Conservation (phyloP, 192 early-diverging fungal species). For the Coemansia sp. region DNA sequence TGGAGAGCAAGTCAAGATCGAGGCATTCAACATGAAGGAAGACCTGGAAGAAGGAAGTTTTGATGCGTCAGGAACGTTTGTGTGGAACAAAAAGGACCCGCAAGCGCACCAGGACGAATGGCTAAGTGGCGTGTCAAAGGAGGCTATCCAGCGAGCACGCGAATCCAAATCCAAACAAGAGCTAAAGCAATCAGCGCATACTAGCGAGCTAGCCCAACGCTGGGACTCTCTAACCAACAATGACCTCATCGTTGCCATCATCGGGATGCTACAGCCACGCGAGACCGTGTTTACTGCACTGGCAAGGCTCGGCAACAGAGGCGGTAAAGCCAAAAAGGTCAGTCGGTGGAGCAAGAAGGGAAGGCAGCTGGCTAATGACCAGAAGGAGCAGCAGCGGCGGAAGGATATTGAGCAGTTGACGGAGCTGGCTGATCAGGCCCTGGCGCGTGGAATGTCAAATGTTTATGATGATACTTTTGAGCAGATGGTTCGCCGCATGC, state of each 20-base stretch:
- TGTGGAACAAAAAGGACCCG: conserved; percentile 66
- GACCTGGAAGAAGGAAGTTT: conserved; percentile 71
- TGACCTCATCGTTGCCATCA: conserved; percentile 57
- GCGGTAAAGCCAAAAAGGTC: conserved; percentile 6
- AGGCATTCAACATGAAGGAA: conserved; percentile 75
- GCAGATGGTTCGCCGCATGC: conserved; percentile 62
- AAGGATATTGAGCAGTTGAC: conserved; percentile 62
- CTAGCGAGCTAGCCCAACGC: conserved; percentile 19
- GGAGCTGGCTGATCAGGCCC: conserved; percentile 66
- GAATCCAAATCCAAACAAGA: conserved; percentile 51
- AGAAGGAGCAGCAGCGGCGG: conserved; percentile 42
- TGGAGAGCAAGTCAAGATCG: conserved; percentile 31
- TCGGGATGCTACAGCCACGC: conserved; percentile 58
- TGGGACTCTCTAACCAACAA: conserved; percentile 52
- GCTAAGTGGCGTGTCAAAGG: conserved; percentile 61
- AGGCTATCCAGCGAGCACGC: conserved; percentile 59
- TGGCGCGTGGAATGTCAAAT: conserved; percentile 64
- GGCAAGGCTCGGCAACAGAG: conserved; percentile 55
- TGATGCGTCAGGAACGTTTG: conserved; percentile 68
- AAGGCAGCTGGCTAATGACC: conserved; percentile 37
- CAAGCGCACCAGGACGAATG: conserved; percentile 70
- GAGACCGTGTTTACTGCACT: conserved; percentile 63
- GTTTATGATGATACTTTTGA: conserved; percentile 73
- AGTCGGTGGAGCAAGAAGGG: conserved; percentile 34
- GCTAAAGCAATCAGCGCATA: conserved; percentile 2